phyloP scores from a whole-genome alignment of 805 yeast genomes.

The Millerozyma miso region DNA sequence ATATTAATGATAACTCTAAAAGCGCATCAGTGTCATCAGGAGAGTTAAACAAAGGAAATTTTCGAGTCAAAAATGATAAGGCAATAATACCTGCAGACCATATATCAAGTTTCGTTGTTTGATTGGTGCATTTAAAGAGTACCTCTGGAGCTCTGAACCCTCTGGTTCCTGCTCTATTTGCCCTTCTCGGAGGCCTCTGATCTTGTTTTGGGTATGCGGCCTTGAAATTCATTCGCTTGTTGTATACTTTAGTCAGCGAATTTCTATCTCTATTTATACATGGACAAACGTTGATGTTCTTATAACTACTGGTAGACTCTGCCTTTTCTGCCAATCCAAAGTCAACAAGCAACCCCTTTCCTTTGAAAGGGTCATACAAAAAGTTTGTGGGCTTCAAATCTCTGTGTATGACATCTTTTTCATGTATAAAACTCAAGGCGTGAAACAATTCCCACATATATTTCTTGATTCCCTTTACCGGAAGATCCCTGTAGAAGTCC shows the following conservation, averaged over 20 bases:
- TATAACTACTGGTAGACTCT: slow-evolving; percentile 7
- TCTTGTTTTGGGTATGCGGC: slow-evolving; percentile 81
- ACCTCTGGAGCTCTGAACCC: slow-evolving; percentile 96
- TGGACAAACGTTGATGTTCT: slow-evolving; percentile 45
- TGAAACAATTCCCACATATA: slow-evolving; percentile 77
- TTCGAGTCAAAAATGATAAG: slow-evolving; percentile 66
- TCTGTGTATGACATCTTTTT: slow-evolving; percentile 38
- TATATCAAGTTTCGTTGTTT: slow-evolving; percentile 74
- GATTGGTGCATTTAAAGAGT: slow-evolving; percentile 78
- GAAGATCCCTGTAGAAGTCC: slow-evolving; percentile 75
- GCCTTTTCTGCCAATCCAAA: slow-evolving; percentile 82
- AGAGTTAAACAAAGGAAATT: slow-evolving; percentile 93
- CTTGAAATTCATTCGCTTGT: slow-evolving; percentile 28
- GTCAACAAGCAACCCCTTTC: slow-evolving; percentile 81
- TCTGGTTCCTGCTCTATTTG: slow-evolving; percentile 95
- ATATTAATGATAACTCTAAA: slow-evolving; percentile 75
- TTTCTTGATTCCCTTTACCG: slow-evolving; percentile 71
- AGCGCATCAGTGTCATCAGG: slow-evolving; percentile 91
- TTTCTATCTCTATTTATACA: slow-evolving; percentile 37
- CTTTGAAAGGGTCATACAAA: slow-evolving; percentile 59
- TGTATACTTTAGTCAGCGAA: slow-evolving; percentile 6
- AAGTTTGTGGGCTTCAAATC: slow-evolving; percentile 59
- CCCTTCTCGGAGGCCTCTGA: slow-evolving; percentile 81
- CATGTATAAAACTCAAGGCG: slow-evolving; percentile 63
- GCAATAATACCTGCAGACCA: slow-evolving; percentile 94